phyloP scores from a whole-genome alignment of 1,139 yeast genomes.

The Suhomyces terraborum region DNA sequence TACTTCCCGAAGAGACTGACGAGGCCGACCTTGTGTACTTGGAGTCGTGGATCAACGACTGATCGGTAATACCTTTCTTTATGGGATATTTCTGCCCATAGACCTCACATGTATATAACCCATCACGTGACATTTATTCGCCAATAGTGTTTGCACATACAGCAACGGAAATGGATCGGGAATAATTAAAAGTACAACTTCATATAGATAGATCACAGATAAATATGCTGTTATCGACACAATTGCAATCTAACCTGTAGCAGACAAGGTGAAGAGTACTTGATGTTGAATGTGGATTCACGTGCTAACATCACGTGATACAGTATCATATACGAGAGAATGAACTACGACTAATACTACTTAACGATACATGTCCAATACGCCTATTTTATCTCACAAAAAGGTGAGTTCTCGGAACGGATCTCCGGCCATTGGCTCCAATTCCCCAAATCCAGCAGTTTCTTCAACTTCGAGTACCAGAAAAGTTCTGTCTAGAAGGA shows the following conservation, averaged over 20 bases:
- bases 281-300: neutral
- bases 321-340: too few species aligned
- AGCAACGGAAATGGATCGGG: too few species aligned
- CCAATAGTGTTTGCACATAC: too few species aligned
- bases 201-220: too few species aligned
- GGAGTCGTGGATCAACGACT: slow-evolving; percentile 43
- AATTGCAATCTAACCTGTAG: too few species aligned
- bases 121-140: neutral
- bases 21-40: slow-evolving; percentile 41
- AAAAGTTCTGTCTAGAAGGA: slow-evolving; percentile 43
- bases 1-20: slow-evolving; percentile 35
- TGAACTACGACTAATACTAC: too few species aligned
- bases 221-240: too few species aligned
- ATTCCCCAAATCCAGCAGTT: slow-evolving; percentile 15
- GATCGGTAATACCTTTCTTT: slow-evolving; percentile 6
- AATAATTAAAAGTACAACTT: too few species aligned
- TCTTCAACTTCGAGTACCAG: slow-evolving; percentile 17
- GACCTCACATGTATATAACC: neutral
- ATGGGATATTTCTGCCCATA: neutral
- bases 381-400: slow-evolving; percentile 25
- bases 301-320: too few species aligned
- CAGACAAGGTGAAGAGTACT: neutral
- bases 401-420: slow-evolving; percentile 12
- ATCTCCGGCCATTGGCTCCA: slow-evolving; percentile 14
- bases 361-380: slow-evolving; percentile 23